Base-by-base conservation (phyloP, 345 rosid species). In the Streptanthus diversifolius region DNA sequence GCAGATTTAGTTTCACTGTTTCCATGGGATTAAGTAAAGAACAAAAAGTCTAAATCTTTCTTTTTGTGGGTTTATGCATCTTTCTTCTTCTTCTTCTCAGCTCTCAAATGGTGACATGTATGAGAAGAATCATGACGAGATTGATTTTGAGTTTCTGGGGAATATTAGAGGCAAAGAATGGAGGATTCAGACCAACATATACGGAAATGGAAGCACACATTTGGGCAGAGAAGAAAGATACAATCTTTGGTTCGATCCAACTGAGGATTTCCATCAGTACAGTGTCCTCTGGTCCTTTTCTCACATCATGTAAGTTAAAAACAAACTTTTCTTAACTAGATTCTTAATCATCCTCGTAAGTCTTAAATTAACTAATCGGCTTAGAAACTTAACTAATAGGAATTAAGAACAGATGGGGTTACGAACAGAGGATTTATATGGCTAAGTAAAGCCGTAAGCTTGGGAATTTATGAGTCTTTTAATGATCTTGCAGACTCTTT, bases 61-160 rank as follows among this genome's bases (percentile, higher is more conserved):
- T 32, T 32, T 25, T 4, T 3, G 24, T 62, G 52, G 21, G 15
- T 27, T 43, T 68, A 22, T 62, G 69, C 36, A 19, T 52, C 30
- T 25, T 27, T 44, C 36, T 29, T 62, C 33, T 27, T 44, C 36
- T 29, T 62, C 33, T 41, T n/a, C 25, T 24, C 82, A 93, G 99
- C 80, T 91, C 91, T 95, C 97, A 18, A 95, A 95, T 78, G 99
- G 96, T 7, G 99, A 91, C 65, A 78, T 82, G 10, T 91, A 80
- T 51, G 85, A 91, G 90, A 95, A 86, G 86, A 95, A 90, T 80
- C 97, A 95, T 37, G 99, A 95, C 56, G 99, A 95, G 75, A 95
- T 95, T 66, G 99, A 95, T 81, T 95, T 90, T 56, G 99, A 95
- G 85, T 95, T 95, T 80, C 68, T 91, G 84, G 99, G 99, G n/a